These are phyloP conservation scores for Pholiota adiposa DNA, from an alignment of 1,284 basidiomycete genomes.

Conservation along the genomic window DNA sequence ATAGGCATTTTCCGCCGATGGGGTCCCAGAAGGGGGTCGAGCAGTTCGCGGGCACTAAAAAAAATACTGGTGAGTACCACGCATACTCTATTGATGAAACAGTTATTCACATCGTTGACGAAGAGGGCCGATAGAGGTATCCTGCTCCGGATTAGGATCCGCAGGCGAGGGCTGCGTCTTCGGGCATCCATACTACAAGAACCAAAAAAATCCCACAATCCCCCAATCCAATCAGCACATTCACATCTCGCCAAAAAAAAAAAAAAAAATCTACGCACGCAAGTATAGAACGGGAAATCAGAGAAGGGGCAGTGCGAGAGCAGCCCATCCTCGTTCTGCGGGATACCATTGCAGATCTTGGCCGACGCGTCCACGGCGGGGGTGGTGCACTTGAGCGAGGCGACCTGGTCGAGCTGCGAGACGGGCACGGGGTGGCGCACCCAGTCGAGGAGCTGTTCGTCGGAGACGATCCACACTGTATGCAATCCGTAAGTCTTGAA, in stretches of 20 bases:
- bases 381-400: conserved; percentile 62
- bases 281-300: conserved; percentile 80
- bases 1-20: conserved; percentile 65
- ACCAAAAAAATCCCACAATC: not conserved
- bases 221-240: not conserved
- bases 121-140: conserved; percentile 44
- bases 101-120: conserved; percentile 56
- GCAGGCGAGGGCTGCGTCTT: conserved; percentile 51
- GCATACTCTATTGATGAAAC: not conserved
- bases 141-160: conserved; percentile 71
- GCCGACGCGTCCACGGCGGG: conserved; percentile 56
- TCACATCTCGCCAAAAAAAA: too few species aligned
- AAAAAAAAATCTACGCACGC: conserved; percentile 47
- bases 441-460: conserved; percentile 77
- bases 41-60: conserved; percentile 70
- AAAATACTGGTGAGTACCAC: not conserved
- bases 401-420: conserved; percentile 57
- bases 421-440: conserved; percentile 71
- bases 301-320: conserved; percentile 65
- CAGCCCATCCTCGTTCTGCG: conserved; percentile 63
- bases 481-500: not conserved
- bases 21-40: conserved; percentile 84
- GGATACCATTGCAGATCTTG: conserved; percentile 79
- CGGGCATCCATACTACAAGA: conserved; percentile 72
- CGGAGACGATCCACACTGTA: conserved; percentile 78